Evolutionary conservation across 1,284 basidiomycete species (phyloP), one percentile per base, ranked within the genome.

Genomic region (Fomitopsis schrenkii): DNA sequence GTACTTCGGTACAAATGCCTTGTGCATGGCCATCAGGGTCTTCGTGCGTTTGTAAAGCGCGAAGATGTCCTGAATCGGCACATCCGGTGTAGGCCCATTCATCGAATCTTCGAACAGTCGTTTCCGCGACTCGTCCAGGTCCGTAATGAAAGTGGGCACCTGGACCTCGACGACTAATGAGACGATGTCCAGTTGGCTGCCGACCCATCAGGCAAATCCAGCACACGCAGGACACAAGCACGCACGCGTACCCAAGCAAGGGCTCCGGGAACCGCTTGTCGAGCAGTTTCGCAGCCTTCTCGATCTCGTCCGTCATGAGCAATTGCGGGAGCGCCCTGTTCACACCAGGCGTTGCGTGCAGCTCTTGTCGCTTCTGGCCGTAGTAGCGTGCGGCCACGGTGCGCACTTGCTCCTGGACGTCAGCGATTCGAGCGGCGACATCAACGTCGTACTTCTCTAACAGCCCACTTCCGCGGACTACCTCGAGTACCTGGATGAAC

Each of bases 61-160:
- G 66, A 98, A 95, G 33, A 97, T 87, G 71, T 98, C 95, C 64
- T 94, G 91, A 58, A 96, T 91, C 2, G 89, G 90, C 2, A 93
- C 84, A 62, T 90, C 88, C 1, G 88, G 88, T 10, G 85, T 90
- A 1, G 88, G 89, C 2, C 85, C 88, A 70, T 87, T 91, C 84
- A 87, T 89, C 7, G 90, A 91, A 14, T 87, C 87, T 68, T 92
- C 90, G 63, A 88, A 86, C 8, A 94, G 75, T 6, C 84, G 82
- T 71, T 87, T 87, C 67, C 87, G 84, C 5, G 87, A 86, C 52
- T 80, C 82, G 65, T 92, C 86, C 28, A 98, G 74, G 56, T 97
- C 95, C 46, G 80, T 78, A 12, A 97, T 76, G 72, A 90, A 91
- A 55, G 89, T 77, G 1, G 94, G 93, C 15, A 95, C 78, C 36